Base-by-base conservation (phyloP, 2,329 filamentous ascomycete species). In the Penicillium crustosum region DNA sequence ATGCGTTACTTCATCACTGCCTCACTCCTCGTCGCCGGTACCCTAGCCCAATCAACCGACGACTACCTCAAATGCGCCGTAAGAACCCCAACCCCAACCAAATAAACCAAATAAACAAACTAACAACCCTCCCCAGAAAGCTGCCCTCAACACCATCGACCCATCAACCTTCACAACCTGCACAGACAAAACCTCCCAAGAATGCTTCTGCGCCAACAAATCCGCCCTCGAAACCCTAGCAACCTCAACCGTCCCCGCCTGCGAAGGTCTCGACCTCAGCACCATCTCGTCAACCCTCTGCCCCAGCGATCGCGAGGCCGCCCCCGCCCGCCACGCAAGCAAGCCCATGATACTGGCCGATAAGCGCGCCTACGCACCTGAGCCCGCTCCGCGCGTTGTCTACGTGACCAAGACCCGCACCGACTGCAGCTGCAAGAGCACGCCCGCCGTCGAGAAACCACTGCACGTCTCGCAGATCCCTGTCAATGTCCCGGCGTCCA, bases 331-430 rank as follows among this genome's bases (percentile, higher is more conserved):
- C n/a, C 62, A 67, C 42, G 61, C 59, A 21, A 61, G 61, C 53
- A 57, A 42, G 8, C 65, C 65, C 43, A 67, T 67, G 65, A 15
- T 62, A 27, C 62, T 48, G 9, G 41, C 44, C 33, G 25, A 41
- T 19, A 58, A 61, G 58, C 64, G 65, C 10, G 65, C 62, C 33
- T 61, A 53, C 39, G 51, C 56, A 0, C 56, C 57, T 15, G 52
- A 57, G 12, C 29, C 55, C 13, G 44, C 33, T 13, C 58, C 57
- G 2, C 63, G 47, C 25, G 62, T 65, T 21, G 52, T 66, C 41
- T 66, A 65, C 21, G 62, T 67, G 19, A 68, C 66, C 15, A 60
- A 66, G 50, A 67, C 64, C 1, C 57, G 47, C 49, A 66, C 61
- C 9, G 61, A 66, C 10, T 68, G 62, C 48, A 55, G 49, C 45